Percentiles rank a stretch among this genome's conserved stretches.
phyloP scores from a whole-genome alignment of 352 stramenopile species.

The Phytophthora fragariaefolia region DNA sequence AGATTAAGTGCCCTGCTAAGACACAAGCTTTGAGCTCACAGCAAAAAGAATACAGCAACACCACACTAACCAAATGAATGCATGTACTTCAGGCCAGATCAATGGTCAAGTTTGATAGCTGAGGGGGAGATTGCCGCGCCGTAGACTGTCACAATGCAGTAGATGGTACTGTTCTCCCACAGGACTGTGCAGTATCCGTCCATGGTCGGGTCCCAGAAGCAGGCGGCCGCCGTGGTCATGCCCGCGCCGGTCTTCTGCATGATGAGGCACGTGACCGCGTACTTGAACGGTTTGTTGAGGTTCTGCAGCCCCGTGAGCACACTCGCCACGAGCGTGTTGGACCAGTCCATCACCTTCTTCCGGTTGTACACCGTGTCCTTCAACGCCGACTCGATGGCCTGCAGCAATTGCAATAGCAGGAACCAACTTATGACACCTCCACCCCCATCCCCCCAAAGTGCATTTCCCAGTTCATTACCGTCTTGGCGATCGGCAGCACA shows the following conservation, averaged over 20 bases:
- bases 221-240: constrained; percentile 72
- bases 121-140: constrained; percentile 82
- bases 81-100: constrained; percentile 26
- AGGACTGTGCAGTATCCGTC: constrained; percentile 86
- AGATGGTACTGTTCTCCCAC: constrained; percentile 88
- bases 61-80: too few species aligned
- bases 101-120: constrained; percentile 75
- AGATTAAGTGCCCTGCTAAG: too few species aligned
- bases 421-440: background rate
- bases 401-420: background rate
- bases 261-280: constrained; percentile 85
- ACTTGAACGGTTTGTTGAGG: constrained; percentile 90
- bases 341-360: constrained; percentile 89
- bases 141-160: constrained; percentile 87
- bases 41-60: too few species aligned
- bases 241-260: constrained; percentile 87
- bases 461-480: constrained; percentile 32
- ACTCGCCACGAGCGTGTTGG: constrained; percentile 79
- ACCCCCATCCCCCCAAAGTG: too few species aligned
- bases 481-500: constrained; percentile 78
- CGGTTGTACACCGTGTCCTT: constrained; percentile 88
- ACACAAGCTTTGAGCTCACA: too few species aligned
- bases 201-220: constrained; percentile 79
- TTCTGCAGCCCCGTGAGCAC: constrained; percentile 84
- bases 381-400: constrained; percentile 78